These are phyloP conservation scores for Saccharomycopsis vini DNA, from an alignment of 805 yeast species.

Conservation along the genomic window DNA sequence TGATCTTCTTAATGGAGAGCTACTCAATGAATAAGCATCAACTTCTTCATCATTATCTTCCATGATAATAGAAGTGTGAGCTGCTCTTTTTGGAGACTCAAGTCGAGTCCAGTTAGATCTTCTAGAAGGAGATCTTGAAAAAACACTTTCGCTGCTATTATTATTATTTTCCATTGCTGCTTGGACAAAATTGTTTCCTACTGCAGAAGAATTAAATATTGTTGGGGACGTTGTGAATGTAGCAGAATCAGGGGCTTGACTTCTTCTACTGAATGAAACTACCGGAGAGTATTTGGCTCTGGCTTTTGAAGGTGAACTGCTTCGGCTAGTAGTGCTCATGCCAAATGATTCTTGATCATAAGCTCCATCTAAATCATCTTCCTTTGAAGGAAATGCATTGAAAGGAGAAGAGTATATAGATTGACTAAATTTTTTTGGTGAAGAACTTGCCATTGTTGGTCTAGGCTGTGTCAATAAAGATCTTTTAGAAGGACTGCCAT, in stretches of 20 bases:
- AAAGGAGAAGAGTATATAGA: constrained; percentile 11
- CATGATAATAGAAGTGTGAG: constrained; percentile 41
- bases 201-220: constrained; percentile 30
- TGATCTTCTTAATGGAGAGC: constrained; percentile 18
- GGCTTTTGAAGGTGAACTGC: constrained; percentile 13
- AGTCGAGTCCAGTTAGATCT: constrained; percentile 59
- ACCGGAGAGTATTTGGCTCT: constrained; percentile 35
- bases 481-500: constrained; percentile 14
- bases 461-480: constrained; percentile 12
- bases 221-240: constrained; percentile 31
- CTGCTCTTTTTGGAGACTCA: constrained; percentile 64
- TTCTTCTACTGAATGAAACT: constrained; percentile 30
- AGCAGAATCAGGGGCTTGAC: constrained; percentile 19
- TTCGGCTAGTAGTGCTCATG: neutral
- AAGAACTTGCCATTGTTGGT: constrained; percentile 12
- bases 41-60: constrained; percentile 32
- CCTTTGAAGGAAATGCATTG: constrained; percentile 11
- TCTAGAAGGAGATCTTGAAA: constrained; percentile 35
- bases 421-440: constrained; percentile 14
- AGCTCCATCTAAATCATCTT: neutral
- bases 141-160: constrained; percentile 23
- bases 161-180: constrained; percentile 28
- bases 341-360: constrained; percentile 7
- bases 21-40: constrained; percentile 16
- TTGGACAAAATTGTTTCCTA: constrained; percentile 30